Base-by-base conservation (phyloP, 2,329 filamentous ascomycete genomes). In the Botrytis galanthina region DNA sequence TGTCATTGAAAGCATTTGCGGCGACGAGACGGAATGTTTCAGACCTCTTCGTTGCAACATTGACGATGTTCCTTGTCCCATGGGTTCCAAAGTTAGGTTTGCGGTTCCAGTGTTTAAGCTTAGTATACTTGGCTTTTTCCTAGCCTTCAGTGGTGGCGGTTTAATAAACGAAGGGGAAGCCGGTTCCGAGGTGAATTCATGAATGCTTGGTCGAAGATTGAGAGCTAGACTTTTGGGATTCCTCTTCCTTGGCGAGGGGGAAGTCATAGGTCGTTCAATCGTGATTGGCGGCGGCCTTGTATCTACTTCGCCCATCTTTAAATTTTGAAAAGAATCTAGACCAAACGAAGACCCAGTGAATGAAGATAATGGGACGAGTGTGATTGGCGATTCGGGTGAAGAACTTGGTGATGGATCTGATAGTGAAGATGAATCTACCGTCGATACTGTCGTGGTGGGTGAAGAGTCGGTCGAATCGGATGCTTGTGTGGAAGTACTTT, bases 391-490 rank as follows among this genome's bases (percentile, higher is more conserved):
- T 82, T 98, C 95, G 14, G 95, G 95, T 1, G 95, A 98, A 35
- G 95, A 94, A 70, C 92, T 95, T 4, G 96, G 94, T 8, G 95
- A 98, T 12, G 93, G 92, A 79, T 98, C 95, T 44, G 95, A 95
- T 67, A 96, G 87, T 44, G 94, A 93, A 14, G 94, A 95, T 8
- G 95, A 97, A 83, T 97, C 95, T 76, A 95, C 93, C 32, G 94
- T 97, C 9, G 94, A 97, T 68, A 96, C 89, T 3, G 95, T 97
- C 5, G 95, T 98, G 12, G 95, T 98, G 1, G 96, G 96, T 14
- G 95, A 98, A 35, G 95, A 97, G 80, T 97, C 95, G 60, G 93
- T 93, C 1, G 96, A 98, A 76, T 93, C 93, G 26, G 92, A 93
- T 72, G 87, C 87, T 76, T 92, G 91, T 4, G 92, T 93, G 12